Percentiles rank a stretch among this genome's conserved stretches.
These are phyloP conservation scores for Lachnellula hyalina DNA, from an alignment of 2,329 filamentous ascomycete species.

Conservation along the genomic window DNA sequence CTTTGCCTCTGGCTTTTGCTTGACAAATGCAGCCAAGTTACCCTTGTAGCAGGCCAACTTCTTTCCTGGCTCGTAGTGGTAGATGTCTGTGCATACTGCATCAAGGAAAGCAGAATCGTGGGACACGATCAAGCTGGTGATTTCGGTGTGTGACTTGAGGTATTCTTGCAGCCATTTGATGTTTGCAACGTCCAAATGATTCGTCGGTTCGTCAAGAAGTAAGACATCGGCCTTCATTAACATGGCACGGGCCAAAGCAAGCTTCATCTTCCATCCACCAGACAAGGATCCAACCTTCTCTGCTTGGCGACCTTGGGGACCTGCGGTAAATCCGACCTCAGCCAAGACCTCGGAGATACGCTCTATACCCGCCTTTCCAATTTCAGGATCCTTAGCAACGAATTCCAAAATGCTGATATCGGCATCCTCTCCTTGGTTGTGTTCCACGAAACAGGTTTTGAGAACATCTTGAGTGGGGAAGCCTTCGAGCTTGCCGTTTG, in stretches of 20 bases:
- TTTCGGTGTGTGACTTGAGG: constrained; percentile 90
- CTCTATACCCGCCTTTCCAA: constrained; percentile 71
- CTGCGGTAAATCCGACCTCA: constrained; percentile 90
- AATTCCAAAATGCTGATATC: constrained; percentile 95
- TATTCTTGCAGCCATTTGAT: constrained; percentile 96
- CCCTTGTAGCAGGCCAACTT: constrained; percentile 85
- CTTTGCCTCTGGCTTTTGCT: constrained; percentile 87
- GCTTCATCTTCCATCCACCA: constrained; percentile 99
- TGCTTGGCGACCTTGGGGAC: constrained; percentile 81
- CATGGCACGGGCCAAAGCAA: constrained; percentile 93
- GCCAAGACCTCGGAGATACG: constrained; percentile 78
- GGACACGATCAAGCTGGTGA: constrained; percentile 94
- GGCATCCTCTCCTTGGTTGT: constrained; percentile 97
- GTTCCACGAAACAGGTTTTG: constrained; percentile 95
- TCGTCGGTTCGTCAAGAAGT: constrained; percentile 95
- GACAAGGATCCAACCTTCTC: constrained; percentile 80
- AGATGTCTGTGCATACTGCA: constrained; percentile 96
- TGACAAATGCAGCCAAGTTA: constrained; percentile 78
- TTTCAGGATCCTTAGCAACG: constrained; percentile 80
- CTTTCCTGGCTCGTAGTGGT: constrained; percentile 95
- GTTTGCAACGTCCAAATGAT: constrained; percentile 94
- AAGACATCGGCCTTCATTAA: constrained; percentile 94
- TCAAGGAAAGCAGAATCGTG: constrained; percentile 98
- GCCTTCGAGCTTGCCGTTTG: constrained; percentile 91
- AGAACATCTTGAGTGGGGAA: constrained; percentile 91